Evolutionary conservation across 1,284 basidiomycete species (phyloP).

Genomic region (Microbotryomycetes sp.): DNA sequence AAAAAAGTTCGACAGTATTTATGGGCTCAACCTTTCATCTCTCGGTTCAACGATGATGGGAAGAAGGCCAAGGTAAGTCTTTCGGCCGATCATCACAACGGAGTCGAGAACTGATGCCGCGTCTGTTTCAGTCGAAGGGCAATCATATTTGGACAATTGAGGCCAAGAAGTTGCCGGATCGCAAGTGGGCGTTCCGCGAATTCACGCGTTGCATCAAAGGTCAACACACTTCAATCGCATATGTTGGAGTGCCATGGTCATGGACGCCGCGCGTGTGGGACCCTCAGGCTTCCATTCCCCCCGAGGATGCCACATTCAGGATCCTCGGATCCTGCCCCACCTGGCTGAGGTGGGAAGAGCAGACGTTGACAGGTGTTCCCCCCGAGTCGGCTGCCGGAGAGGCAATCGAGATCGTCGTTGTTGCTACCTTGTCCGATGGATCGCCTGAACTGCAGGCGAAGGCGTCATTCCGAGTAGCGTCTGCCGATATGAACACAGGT

Average conservation of each 20-base stretch:
- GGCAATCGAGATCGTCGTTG: conserved; percentile 17
- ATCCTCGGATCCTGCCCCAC: conserved; percentile 39
- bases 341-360: conserved; percentile 44
- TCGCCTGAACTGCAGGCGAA: conserved; percentile 16
- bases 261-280: conserved; percentile 97
- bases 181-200: conserved; percentile 82
- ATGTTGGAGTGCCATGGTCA: conserved; percentile 71
- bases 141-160: conserved; percentile 99
- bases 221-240: conserved; percentile 65
- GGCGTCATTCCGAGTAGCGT: conserved; percentile 17
- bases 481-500: conserved; percentile 16
- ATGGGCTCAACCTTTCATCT: conserved; percentile 85
- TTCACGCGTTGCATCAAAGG: conserved; percentile 83
- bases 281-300: conserved; percentile 55
- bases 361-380: conserved; percentile 19
- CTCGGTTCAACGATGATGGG: conserved; percentile 97
- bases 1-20: conserved; percentile 89
- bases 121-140: conserved; percentile 62
- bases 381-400: conserved; percentile 20
- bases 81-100: too few relatives aligned
- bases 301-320: conserved; percentile 41
- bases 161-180: conserved; percentile 70
- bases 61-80: conserved; percentile 77
- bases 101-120: too few relatives aligned
- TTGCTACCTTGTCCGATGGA: conserved; percentile 22